phyloP scores from a whole-genome alignment of 2,329 filamentous ascomycete species.

The Talaromyces islandicus region DNA sequence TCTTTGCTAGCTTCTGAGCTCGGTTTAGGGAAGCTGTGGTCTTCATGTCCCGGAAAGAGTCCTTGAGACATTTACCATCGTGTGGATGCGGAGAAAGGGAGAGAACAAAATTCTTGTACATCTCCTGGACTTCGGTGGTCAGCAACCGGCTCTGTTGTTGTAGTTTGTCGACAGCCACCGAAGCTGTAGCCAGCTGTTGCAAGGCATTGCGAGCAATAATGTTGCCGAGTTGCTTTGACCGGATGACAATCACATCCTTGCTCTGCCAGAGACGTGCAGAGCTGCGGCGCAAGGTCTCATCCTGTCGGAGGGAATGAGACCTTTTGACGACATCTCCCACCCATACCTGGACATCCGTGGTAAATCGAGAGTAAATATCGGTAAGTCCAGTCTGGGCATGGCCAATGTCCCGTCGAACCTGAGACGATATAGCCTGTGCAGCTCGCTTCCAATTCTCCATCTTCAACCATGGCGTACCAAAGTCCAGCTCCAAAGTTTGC shows the following conservation, averaged over 20 bases:
- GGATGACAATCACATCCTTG: slow-evolving; percentile 20
- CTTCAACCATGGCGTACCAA: slow-evolving; percentile 43
- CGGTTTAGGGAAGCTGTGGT: slow-evolving; percentile 25
- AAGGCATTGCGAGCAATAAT: slow-evolving; percentile 24
- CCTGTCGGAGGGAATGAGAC: slow-evolving; percentile 28
- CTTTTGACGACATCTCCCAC: slow-evolving; percentile 32
- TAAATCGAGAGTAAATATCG: slow-evolving; percentile 32
- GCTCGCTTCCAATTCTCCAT: slow-evolving; percentile 41
- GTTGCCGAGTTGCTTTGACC: slow-evolving; percentile 30
- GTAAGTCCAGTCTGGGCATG: slow-evolving; percentile 33
- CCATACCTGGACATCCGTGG: slow-evolving; percentile 31
- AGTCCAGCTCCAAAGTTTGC: slow-evolving; percentile 34
- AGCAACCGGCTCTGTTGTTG: slow-evolving; percentile 23
- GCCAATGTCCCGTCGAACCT: slow-evolving; percentile 31
- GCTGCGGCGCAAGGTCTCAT: slow-evolving; percentile 19
- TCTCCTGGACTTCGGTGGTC: slow-evolving; percentile 22
- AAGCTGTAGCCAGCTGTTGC: slow-evolving; percentile 25
- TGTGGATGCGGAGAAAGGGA: slow-evolving; percentile 17
- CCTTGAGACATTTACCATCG: slow-evolving; percentile 19
- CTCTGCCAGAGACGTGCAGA: slow-evolving; percentile 19
- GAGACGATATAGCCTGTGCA: slow-evolving; percentile 28
- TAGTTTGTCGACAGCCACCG: slow-evolving; percentile 18
- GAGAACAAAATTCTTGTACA: slow-evolving; percentile 23
- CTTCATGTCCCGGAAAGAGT: slow-evolving; percentile 21
- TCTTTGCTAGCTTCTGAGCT: slow-evolving; percentile 29